Base-by-base conservation (phyloP, 1,284 basidiomycete species). In the Inonotus hispidus region DNA sequence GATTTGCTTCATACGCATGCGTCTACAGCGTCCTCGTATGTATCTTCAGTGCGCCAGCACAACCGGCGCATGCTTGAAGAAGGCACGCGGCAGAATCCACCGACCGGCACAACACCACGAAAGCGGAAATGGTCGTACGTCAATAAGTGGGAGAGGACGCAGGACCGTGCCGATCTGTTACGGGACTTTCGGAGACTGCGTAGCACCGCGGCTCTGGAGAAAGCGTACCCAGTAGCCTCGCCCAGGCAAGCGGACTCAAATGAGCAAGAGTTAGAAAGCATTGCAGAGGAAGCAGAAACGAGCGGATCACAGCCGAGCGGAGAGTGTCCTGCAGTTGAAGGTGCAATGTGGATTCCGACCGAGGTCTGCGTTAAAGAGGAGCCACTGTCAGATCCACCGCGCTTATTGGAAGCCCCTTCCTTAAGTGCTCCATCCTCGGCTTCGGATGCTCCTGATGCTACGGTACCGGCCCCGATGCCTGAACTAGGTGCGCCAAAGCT, bases 41-140 rank as follows among this genome's bases (percentile, higher is more conserved):
- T 90, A 3, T 69, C 76, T 1, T 72, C 76, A 4, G 70, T 88
- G 19, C 78, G 81, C 49, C 74, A 80, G 38, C 77, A 78, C 0
- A 79, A 80, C 6, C 74, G 78, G 37, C 73, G 74, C 11, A 73
- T 92, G n/a, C 67, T 79, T 3, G 79, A 83, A 25, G 75, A 85
- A 58, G 88, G 85, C 5, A 78, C 81, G 2, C 78, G 74, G 59
- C 83, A 85, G 60, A 89, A 90, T 66, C 70, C 73, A 32, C 73
- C 85, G 2, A 88, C 85, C 10, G 90, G 89, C 8, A 73, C 73
- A 58, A 92, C 90, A 3, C 90, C 90, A 27, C 81, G 80, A 47
- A 92, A 90, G 74, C 83, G 86, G 43, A 72, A 72, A 38, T 88
- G 85, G 82, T 73, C 84, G 62, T 87, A 85, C 65, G 74, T 78